Conservation (phyloP, 2,329 filamentous ascomycete species). For the Fusarium goolgardi region DNA sequence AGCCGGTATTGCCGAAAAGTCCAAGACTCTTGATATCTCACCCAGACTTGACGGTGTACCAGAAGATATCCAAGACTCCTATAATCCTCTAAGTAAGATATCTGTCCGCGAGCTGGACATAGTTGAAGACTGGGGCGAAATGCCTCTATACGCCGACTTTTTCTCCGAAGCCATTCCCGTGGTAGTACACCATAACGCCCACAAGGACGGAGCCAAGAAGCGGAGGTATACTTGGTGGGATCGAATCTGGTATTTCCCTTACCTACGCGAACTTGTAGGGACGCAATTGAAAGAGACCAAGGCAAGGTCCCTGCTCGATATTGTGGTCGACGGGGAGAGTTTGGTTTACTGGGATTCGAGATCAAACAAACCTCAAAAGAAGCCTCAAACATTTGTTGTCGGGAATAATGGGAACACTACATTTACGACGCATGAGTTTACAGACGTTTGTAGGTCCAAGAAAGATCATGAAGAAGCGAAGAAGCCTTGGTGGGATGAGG, state of each 20-base stretch:
- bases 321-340: neutral
- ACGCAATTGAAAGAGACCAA: conserved; percentile 6
- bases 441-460: neutral
- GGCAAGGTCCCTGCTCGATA: neutral
- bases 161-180: conserved; percentile 38
- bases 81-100: neutral
- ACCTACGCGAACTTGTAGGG: conserved; percentile 18
- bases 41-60: conserved; percentile 18
- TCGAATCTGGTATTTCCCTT: conserved; percentile 40
- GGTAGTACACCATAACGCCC: conserved; percentile 38
- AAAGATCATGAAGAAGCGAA: neutral
- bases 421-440: neutral
- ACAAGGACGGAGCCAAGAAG: conserved; percentile 24
- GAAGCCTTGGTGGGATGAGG: conserved; percentile 24
- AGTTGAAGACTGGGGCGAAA: conserved; percentile 30
- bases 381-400: conserved; percentile 9
- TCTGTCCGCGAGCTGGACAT: neutral
- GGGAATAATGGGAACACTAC: rapidly evolving
- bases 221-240: conserved; percentile 36
- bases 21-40: neutral
- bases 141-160: conserved; percentile 37
- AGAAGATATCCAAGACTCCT: conserved; percentile 12
- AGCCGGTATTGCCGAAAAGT: conserved; percentile 16
- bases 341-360: conserved; percentile 27
- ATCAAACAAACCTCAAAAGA: conserved; percentile 4